A percentile compares a stretch with the other conserved stretches of the same genome.
Evolutionary conservation across 2,329 filamentous ascomycete species (phyloP).

Genomic region (Pseudohalonectria lignicola): DNA sequence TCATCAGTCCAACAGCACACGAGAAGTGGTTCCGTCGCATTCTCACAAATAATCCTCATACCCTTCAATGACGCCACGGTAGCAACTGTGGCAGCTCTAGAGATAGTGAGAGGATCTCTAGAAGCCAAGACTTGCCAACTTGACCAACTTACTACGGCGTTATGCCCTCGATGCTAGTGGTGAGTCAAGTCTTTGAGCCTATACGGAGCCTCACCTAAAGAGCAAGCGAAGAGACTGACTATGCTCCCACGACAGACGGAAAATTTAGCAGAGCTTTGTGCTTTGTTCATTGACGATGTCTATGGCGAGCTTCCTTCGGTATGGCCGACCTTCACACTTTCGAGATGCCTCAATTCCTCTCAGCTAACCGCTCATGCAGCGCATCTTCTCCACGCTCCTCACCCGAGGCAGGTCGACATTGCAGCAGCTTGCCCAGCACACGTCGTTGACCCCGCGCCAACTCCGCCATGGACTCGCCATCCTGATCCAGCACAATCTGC

Average conservation of each 20-base stretch:
- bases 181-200: constrained; percentile 14
- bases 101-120: constrained; percentile 70
- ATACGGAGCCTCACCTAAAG: no score
- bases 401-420: constrained; percentile 69
- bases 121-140: constrained; percentile 43
- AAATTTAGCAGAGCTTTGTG: constrained; percentile 77
- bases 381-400: constrained; percentile 72
- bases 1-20: not conserved
- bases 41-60: not conserved
- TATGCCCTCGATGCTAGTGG: constrained; percentile 24
- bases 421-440: constrained; percentile 57
- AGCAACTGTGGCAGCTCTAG: constrained; percentile 65
- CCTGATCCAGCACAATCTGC: constrained; percentile 78
- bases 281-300: constrained; percentile 76
- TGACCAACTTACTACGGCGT: no score
- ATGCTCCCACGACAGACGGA: constrained; percentile 51
- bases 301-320: constrained; percentile 90
- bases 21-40: not conserved
- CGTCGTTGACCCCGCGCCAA: constrained; percentile 61
- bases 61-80: constrained; percentile 50
- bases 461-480: constrained; percentile 73
- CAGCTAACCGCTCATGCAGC: constrained; percentile 36
- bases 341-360: constrained; percentile 9
- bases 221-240: no score
- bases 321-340: constrained; percentile 34